phyloP scores from a whole-genome alignment of 257 asterid species.

The Salvia rosmarinus region DNA sequence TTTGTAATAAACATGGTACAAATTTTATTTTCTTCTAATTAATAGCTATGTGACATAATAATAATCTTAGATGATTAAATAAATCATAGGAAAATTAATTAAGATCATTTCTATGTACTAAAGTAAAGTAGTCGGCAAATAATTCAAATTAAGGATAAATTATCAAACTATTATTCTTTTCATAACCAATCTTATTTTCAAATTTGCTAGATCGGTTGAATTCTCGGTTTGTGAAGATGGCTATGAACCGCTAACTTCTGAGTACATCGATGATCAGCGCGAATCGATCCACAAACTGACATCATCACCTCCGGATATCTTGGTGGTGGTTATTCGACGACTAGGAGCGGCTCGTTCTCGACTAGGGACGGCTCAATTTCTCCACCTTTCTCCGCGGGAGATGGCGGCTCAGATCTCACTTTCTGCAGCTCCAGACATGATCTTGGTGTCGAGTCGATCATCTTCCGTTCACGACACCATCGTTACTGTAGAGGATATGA shows the following conservation, averaged over 20 bases:
- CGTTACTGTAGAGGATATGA: neutral
- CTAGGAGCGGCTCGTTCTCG: neutral
- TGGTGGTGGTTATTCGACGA: too few species aligned
- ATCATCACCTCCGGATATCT: neutral
- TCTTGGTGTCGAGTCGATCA: constrained; percentile 83
- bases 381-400: constrained; percentile 27
- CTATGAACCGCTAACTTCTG: constrained; percentile 14
- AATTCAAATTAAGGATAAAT: too few species aligned
- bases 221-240: constrained; percentile 5
- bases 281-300: constrained; percentile 16
- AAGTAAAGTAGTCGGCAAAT: too few species aligned
- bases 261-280: neutral
- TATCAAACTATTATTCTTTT: too few species aligned
- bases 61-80: too few species aligned
- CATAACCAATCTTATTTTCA: too few species aligned
- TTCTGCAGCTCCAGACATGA: constrained; percentile 89
- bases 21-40: too few species aligned
- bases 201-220: neutral
- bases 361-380: neutral
- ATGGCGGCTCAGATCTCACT: constrained; percentile 36
- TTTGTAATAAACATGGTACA: too few species aligned
- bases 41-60: too few species aligned
- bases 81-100: too few species aligned
- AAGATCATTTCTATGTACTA: too few species aligned
- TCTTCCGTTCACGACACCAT: constrained; percentile 67